Conservation (phyloP, 2,329 filamentous ascomycete species). For the Dothideomycetes sp. region DNA sequence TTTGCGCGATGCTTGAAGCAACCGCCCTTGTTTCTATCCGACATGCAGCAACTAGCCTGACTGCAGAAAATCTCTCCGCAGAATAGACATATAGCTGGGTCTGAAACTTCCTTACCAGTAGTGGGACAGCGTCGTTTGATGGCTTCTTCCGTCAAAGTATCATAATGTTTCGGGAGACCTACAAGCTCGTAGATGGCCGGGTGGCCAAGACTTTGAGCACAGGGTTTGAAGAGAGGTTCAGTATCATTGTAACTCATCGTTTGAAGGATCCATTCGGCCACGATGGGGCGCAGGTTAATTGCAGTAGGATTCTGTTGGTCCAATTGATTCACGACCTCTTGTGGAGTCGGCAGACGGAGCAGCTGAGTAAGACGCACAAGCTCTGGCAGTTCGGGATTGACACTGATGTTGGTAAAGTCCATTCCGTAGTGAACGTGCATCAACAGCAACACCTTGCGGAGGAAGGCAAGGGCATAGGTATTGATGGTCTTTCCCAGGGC, state of each 20-base stretch:
- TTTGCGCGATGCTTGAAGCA: slow-evolving; percentile 83
- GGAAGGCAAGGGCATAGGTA: slow-evolving; percentile 80
- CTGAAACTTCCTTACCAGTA: slow-evolving; percentile 81
- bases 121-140: slow-evolving; percentile 76
- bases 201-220: slow-evolving; percentile 53
- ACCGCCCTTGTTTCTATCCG: slow-evolving; percentile 57
- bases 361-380: slow-evolving; percentile 70
- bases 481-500: slow-evolving; percentile 28
- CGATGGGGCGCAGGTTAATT: slow-evolving; percentile 40
- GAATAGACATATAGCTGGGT: slow-evolving; percentile 86
- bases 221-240: slow-evolving; percentile 29
- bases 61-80: slow-evolving; percentile 96
- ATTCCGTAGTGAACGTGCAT: slow-evolving; percentile 83
- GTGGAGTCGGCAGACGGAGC: slow-evolving; percentile 66
- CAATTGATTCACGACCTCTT: slow-evolving; percentile 62
- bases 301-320: slow-evolving; percentile 31
- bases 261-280: slow-evolving; percentile 66
- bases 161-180: slow-evolving; percentile 83
- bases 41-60: slow-evolving; percentile 84
- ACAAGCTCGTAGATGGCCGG: slow-evolving; percentile 91
- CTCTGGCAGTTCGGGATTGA: slow-evolving; percentile 41
- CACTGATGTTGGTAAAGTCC: slow-evolving; percentile 58
- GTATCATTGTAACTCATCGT: slow-evolving; percentile 24
- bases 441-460: slow-evolving; percentile 76
- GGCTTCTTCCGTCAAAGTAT: slow-evolving; percentile 84